Evolutionary conservation across 1,139 yeast genomes (phyloP).

Genomic region (Sugiyamaella novakii): DNA sequence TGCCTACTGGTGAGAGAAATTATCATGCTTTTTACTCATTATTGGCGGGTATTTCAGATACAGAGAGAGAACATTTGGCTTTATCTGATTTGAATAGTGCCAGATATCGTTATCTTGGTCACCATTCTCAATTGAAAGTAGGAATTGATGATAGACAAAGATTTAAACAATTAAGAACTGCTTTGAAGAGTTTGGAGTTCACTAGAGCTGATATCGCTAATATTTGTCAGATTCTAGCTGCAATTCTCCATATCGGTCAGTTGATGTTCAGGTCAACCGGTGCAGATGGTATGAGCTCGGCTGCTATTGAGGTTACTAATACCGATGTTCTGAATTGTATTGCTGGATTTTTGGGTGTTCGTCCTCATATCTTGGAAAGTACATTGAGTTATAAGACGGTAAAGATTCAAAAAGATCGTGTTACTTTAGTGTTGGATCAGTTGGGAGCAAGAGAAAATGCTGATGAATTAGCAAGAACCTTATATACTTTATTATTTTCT

Average conservation of each 20-base stretch:
- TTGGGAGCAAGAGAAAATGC: constrained; percentile 48
- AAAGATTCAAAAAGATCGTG: constrained; percentile 44
- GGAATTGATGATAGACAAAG: constrained; percentile 45
- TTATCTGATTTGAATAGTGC: constrained; percentile 37
- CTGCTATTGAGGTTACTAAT: constrained; percentile 45
- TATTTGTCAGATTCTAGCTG: constrained; percentile 48
- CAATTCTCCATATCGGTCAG: constrained; percentile 48
- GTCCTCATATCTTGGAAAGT: constrained; percentile 44
- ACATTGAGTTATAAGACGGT: constrained; percentile 46
- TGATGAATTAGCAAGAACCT: constrained; percentile 47
- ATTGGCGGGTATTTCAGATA: constrained; percentile 44
- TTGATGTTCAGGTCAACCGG: constrained; percentile 42
- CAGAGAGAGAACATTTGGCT: constrained; percentile 45
- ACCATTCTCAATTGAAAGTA: constrained; percentile 44
- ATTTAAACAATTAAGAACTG: constrained; percentile 43
- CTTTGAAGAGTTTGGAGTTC: constrained; percentile 43
- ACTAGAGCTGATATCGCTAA: constrained; percentile 48
- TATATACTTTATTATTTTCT: constrained; percentile 46
- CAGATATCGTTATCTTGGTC: constrained; percentile 46
- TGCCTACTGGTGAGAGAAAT: constrained; percentile 48
- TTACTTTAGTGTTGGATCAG: constrained; percentile 46
- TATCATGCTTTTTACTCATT: constrained; percentile 47
- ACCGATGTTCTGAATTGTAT: constrained; percentile 42
- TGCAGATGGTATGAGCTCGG: constrained; percentile 41
- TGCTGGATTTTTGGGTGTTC: constrained; percentile 46